Evolutionary conservation across 257 asterid species (phyloP), one percentile per base, ranked within the genome.

Genomic region (Solanum acaule): DNA sequence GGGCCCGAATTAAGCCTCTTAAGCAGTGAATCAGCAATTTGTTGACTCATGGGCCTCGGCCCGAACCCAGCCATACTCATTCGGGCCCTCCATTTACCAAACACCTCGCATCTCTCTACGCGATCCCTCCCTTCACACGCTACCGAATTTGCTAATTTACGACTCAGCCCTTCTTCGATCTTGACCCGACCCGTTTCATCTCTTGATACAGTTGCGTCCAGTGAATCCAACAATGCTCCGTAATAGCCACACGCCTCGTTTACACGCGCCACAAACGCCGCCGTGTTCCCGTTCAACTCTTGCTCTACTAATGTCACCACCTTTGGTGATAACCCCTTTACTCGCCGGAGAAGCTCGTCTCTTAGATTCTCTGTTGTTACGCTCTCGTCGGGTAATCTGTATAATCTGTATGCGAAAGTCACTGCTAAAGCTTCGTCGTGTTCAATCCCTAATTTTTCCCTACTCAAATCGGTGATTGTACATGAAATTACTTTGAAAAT

Each of bases 121-220:
- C 98, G 98, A 83, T 96, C 96, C 90, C 93, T 92, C 52, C 98
- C 98, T 88, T 96, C 98, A 90, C 98, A 95, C 93, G 98, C 98
- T 59, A 96, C 93, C 93, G 98, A 92, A 94, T 96, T 96, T 2
- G 79, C 87, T 63, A 96, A 88, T 77, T 86, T 95, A 68, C 98
- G 94, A 85, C 96, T 91, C 92, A 96, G 90, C 31, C 95, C 98
- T 67, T 92, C 95, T 92, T 96, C 98, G 90, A 96, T 87, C 90
- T 71, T 87, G 88, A 93, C 94, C 77, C 98, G 94, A 10, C 88
- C 93, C 83, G 89, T 6, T 90, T 81, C 83, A 1, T 90, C 95
- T 81, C 91, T 84, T 3, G 92, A 27, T 61, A 93, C 88, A 1
- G 95, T 92, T 38, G 95, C 92, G 76, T 92, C 97, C 15, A 96